Evolutionary conservation across 495 filamentous ascomycete species (phyloP).

Genomic region (Trichoderma gamsii): DNA sequence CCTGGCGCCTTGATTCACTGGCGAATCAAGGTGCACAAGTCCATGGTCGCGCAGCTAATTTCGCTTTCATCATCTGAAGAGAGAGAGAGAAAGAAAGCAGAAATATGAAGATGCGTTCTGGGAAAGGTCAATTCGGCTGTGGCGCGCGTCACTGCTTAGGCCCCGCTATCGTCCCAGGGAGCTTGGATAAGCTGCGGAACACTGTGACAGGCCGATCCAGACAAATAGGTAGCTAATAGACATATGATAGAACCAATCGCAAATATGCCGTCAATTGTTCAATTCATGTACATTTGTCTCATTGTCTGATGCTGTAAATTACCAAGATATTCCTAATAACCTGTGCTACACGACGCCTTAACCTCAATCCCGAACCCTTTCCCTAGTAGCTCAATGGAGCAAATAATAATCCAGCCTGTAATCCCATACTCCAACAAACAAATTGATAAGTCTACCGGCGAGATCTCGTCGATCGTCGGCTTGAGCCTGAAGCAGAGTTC

Average conservation of each 20-base stretch:
- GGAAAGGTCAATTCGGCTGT: neutral
- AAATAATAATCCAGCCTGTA: neutral
- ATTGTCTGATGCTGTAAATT: neutral
- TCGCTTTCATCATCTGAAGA: slow-evolving; percentile 15
- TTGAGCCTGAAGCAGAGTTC: neutral
- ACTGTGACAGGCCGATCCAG: too few relatives aligned
- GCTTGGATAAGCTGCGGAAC: neutral
- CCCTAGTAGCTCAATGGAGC: neutral
- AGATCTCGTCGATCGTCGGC: slow-evolving; percentile 5
- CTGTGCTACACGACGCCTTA: slow-evolving; percentile 1
- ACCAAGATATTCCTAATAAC: neutral
- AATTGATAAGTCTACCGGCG: neutral
- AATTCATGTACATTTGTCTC: too few relatives aligned
- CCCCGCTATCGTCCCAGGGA: neutral
- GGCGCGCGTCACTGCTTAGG: slow-evolving; percentile 1
- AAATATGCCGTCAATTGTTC: too few relatives aligned
- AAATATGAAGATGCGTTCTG: neutral
- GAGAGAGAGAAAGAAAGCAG: neutral
- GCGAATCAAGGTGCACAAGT: neutral
- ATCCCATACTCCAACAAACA: neutral
- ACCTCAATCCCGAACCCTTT: neutral
- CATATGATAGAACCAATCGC: too few relatives aligned
- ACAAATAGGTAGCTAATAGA: too few relatives aligned
- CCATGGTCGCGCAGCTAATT: neutral
- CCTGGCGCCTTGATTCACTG: slow-evolving; percentile 11